phyloP scores from a whole-genome alignment of 2,329 filamentous ascomycete species.

The Xylariaceae sp. region DNA sequence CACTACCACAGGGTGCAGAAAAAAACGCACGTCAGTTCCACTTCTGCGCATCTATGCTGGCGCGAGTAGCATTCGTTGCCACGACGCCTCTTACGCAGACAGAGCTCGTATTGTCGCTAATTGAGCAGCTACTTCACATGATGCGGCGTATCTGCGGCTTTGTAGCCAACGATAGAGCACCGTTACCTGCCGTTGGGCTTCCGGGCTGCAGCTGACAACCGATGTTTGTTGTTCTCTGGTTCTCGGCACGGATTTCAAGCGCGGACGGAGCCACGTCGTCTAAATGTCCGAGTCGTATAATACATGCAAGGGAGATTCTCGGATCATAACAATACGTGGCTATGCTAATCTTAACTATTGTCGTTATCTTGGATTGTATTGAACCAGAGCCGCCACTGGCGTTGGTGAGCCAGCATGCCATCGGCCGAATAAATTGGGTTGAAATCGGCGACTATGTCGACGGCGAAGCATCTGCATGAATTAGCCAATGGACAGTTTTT shows the following conservation, averaged over 20 bases:
- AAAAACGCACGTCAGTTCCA: not conserved
- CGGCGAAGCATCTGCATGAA: not conserved
- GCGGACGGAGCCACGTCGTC: constrained; percentile 12
- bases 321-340: not conserved
- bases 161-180: constrained; percentile 7
- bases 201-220: constrained; percentile 1
- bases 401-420: not conserved
- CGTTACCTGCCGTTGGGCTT: not conserved
- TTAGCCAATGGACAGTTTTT: not conserved
- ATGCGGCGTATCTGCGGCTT: constrained; percentile 15
- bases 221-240: too few relatives aligned
- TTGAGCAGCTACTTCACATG: constrained; percentile 21
- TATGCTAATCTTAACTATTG: too few relatives aligned
- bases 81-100: not conserved
- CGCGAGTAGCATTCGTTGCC: not conserved
- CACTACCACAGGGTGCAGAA: too few relatives aligned
- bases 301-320: not conserved
- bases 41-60: constrained; percentile 1
- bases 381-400: not conserved
- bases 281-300: too few relatives aligned
- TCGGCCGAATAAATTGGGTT: not conserved
- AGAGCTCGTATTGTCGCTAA: not conserved
- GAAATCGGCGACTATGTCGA: too few relatives aligned
- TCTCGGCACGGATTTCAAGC: too few relatives aligned
- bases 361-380: not conserved